Evolutionary conservation across 306 rosid genomes (phyloP), one percentile per base, ranked within the genome.

Genomic region (Begonia peltatifolia): DNA sequence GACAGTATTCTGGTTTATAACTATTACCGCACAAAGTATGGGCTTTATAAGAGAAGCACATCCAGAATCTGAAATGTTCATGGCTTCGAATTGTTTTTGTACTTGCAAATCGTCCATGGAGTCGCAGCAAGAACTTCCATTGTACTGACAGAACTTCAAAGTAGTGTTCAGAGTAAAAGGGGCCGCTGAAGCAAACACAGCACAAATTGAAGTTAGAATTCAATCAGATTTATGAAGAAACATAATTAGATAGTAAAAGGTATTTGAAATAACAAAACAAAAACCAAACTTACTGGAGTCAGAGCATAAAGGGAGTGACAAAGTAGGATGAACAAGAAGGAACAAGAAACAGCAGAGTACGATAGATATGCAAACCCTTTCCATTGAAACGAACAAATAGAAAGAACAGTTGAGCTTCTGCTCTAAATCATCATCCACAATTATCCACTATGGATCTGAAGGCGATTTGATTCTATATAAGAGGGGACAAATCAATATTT

Each of bases 51-150:
- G 65, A 4, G 94, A 70, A 69, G 89, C 73, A 66, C 99, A 92
- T 48, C 51, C 70, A 62, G 74, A 46, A 64, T 72, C 77, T 74
- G 96, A 83, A 20, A 83, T 61, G 54, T 83, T 75, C 94, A 79
- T 79, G 41, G 54, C 55, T 67, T 68, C 71, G 65, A 81, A 81
- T 54, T 81, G 83, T 69, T 79, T 79, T 70, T 79, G 66, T 51
- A 87, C 49, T 51, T 60, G 69, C 42, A 63, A 64, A 83, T 92
- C 99, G 77, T 75, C 69, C 2, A 72, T 71, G 54, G 93, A 61
- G 63, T 92, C 73, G 76, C 99, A 92, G 68, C 99, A 92, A 12
- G 87, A 55, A 63, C 83, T 86, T 65, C 74, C 89, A 58, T 83
- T 83, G 58, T 83, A 81, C 14, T 94, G 68, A 56, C 99, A 92